phyloP scores from a whole-genome alignment of 2,329 filamentous ascomycete genomes.

The Aspergillus sp. region DNA sequence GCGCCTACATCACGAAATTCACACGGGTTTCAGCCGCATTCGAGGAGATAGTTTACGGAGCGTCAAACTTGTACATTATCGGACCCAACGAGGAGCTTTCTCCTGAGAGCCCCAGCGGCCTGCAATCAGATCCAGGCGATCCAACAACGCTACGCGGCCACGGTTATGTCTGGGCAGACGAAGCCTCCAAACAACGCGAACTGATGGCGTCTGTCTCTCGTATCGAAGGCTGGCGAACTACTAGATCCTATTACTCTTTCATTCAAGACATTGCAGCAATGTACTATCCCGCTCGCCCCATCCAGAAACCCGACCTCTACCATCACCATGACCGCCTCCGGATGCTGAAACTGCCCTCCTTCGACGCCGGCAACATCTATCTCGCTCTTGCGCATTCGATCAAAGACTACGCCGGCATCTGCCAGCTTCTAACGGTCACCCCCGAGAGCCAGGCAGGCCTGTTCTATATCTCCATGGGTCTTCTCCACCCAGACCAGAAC shows the following conservation, averaged over 20 bases:
- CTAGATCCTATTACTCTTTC: slow-evolving; percentile 91
- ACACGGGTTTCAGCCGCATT: slow-evolving; percentile 90
- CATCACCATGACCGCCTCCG: slow-evolving; percentile 91
- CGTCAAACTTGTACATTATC: slow-evolving; percentile 78
- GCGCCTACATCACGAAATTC: slow-evolving; percentile 92
- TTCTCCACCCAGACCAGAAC: slow-evolving; percentile 84
- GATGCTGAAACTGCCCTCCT: slow-evolving; percentile 72
- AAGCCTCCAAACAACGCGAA: slow-evolving; percentile 76
- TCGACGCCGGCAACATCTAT: slow-evolving; percentile 81
- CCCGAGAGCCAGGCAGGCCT: slow-evolving; percentile 84
- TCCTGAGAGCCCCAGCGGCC: slow-evolving; percentile 52
- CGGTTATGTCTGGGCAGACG: slow-evolving; percentile 93
- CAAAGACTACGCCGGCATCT: slow-evolving; percentile 80
- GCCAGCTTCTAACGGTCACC: slow-evolving; percentile 76
- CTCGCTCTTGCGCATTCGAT: slow-evolving; percentile 73
- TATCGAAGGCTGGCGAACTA: slow-evolving; percentile 96
- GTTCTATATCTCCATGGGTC: slow-evolving; percentile 84
- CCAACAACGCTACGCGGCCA: slow-evolving; percentile 69
- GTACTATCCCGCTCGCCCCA: slow-evolving; percentile 38
- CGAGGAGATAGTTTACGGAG: slow-evolving; percentile 92
- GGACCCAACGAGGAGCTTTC: slow-evolving; percentile 66
- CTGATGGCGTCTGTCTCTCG: slow-evolving; percentile 87
- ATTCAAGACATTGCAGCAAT: slow-evolving; percentile 66
- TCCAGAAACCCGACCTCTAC: slow-evolving; percentile 65
- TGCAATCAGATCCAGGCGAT: slow-evolving; percentile 34